A percentile compares a stretch with the other conserved stretches of the same genome.
phyloP scores from a whole-genome alignment of 768 basidiomycete genomes.

The Pulveroboletus sp. region DNA sequence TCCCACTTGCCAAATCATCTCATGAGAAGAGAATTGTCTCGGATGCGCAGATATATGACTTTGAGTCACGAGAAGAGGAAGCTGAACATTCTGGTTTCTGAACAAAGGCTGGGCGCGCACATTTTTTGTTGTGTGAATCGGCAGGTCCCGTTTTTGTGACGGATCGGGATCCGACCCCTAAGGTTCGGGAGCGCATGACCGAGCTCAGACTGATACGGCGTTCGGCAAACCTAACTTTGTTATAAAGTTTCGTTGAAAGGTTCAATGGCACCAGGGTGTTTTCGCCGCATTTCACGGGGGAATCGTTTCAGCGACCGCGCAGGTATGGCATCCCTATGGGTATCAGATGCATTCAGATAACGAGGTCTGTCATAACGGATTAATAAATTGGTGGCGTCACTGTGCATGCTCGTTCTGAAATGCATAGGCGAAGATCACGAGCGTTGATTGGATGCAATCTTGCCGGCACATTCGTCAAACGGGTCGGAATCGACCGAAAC shows the following conservation, averaged over 20 bases:
- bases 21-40: slow-evolving; percentile 49
- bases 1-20: slow-evolving; percentile 66
- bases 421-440: slow-evolving; percentile 23
- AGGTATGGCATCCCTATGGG: background rate
- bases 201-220: slow-evolving; percentile 5
- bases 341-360: no score
- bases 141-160: background rate
- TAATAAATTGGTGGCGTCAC: slow-evolving; percentile 8
- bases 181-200: slow-evolving; percentile 1
- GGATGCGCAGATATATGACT: slow-evolving; percentile 65
- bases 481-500: slow-evolving; percentile 23
- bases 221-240: slow-evolving; percentile 22
- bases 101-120: slow-evolving; percentile 45
- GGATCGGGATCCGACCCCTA: slow-evolving; percentile 12
- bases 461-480: background rate
- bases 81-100: slow-evolving; percentile 45
- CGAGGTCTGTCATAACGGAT: background rate
- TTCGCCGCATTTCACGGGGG: background rate
- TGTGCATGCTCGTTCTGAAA: background rate
- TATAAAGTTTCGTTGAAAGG: background rate
- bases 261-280: background rate
- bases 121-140: background rate
- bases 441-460: slow-evolving; percentile 10
- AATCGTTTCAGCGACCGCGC: background rate
- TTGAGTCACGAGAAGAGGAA: slow-evolving; percentile 50